Evolutionary conservation across 106 monocot genomes (phyloP).

Genomic region (Platanthera zijinensis): DNA sequence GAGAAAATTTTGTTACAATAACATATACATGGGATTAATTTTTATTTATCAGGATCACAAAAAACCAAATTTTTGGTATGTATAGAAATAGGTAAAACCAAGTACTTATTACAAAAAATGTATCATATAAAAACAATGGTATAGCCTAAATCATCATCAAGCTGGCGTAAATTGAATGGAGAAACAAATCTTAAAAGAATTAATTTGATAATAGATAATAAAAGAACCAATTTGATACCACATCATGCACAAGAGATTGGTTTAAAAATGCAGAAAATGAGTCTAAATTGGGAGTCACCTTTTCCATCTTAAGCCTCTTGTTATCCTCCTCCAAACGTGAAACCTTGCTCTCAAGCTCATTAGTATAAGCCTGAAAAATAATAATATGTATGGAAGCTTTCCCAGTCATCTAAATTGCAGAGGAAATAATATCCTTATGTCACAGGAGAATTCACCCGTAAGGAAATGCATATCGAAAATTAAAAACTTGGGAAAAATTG

Average conservation of each 20-base stretch:
- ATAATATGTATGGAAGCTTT: background rate
- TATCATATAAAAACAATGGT: background rate
- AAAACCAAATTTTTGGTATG: background rate
- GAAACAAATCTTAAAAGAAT: background rate
- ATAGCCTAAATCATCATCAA: background rate
- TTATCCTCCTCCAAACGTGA: slow-evolving; percentile 87
- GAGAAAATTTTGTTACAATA: background rate
- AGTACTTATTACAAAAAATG: background rate
- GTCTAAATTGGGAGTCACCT: slow-evolving; percentile 29
- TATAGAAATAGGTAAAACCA: background rate
- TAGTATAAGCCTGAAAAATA: slow-evolving; percentile 73
- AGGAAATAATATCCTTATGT: background rate
- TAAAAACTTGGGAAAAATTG: background rate
- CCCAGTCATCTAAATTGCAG: background rate
- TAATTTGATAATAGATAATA: background rate
- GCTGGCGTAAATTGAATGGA: background rate
- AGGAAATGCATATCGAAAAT: background rate
- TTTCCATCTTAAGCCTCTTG: slow-evolving; percentile 67
- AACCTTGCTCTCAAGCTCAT: slow-evolving; percentile 91
- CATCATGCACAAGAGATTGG: background rate
- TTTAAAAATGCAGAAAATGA: background rate
- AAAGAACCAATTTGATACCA: background rate
- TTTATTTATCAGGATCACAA: background rate
- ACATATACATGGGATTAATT: background rate
- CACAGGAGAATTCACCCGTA: background rate